Conservation (phyloP, 2,329 filamentous ascomycete genomes). For the Massarina eburnea region DNA sequence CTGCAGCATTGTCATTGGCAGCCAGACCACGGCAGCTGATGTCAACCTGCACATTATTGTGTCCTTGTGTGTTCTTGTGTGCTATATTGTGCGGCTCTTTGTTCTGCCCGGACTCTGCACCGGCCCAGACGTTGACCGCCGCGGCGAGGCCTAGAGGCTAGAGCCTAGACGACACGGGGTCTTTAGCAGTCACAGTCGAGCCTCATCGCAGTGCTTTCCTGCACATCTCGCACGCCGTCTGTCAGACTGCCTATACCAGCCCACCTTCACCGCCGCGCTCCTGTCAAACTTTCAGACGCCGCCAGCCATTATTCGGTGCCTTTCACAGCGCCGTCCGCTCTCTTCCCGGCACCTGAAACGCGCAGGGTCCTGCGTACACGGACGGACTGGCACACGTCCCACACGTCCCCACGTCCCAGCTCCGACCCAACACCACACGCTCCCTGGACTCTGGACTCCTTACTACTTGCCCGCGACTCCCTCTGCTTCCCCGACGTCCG, state of each 20-base stretch:
- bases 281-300: slow-evolving; percentile 21
- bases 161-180: no score
- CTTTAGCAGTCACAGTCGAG: slow-evolving; percentile 15
- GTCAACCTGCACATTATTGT: no score
- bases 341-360: slow-evolving; percentile 37
- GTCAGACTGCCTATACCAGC: no score
- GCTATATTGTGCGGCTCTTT: no score
- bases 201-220: slow-evolving; percentile 14
- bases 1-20: neutral
- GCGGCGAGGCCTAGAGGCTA: no score
- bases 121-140: no score
- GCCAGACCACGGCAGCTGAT: slow-evolving; percentile 3
- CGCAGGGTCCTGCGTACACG: slow-evolving; percentile 35
- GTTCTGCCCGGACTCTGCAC: no score
- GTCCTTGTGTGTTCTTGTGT: no score
- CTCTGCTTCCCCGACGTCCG: slow-evolving; percentile 7
- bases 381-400: slow-evolving; percentile 21
- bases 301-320: no score
- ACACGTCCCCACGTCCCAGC: slow-evolving; percentile 18
- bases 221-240: slow-evolving; percentile 25
- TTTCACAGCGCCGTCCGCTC: slow-evolving; percentile 19
- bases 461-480: slow-evolving; percentile 7
- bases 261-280: slow-evolving; percentile 15
- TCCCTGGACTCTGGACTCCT: slow-evolving; percentile 14
- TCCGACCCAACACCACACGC: slow-evolving; percentile 20